These are phyloP conservation scores for Colletotrichum gigasporum DNA, from an alignment of 2,329 filamentous ascomycete species.

Conservation along the genomic window DNA sequence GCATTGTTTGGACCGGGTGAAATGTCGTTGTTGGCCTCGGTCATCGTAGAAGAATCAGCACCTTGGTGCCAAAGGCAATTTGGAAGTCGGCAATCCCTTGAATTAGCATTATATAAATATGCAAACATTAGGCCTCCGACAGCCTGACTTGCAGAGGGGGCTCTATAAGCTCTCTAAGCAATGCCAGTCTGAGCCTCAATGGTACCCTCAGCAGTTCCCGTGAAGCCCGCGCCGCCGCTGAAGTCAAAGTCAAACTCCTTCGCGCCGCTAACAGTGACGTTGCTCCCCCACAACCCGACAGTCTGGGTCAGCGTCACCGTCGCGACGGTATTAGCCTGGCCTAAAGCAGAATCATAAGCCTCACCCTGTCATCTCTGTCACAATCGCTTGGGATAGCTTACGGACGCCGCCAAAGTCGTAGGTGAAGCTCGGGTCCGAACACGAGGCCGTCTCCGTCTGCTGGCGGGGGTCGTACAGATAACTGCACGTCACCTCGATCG, in stretches of 20 bases:
- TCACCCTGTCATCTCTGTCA: neutral
- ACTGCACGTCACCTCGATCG: conserved; percentile 6
- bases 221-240: conserved; percentile 1
- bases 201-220: neutral
- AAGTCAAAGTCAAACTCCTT: conserved; percentile 12
- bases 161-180: too few relatives aligned
- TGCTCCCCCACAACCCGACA: neutral
- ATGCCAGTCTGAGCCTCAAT: neutral
- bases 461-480: conserved; percentile 8
- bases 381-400: neutral
- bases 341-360: neutral
- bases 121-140: too few relatives aligned
- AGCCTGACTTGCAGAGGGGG: too few relatives aligned
- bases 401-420: conserved; percentile 11
- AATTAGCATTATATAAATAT: too few relatives aligned
- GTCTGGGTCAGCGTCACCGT: conserved; percentile 4
- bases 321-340: neutral
- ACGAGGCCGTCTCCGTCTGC: conserved; percentile 5
- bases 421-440: conserved; percentile 11
- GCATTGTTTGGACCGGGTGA: too few relatives aligned
- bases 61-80: too few relatives aligned
- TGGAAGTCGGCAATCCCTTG: too few relatives aligned
- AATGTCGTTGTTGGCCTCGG: too few relatives aligned
- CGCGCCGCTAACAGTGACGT: neutral
- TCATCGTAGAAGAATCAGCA: too few relatives aligned